These are phyloP conservation scores for Diaporthe vaccinii DNA, from an alignment of 2,329 filamentous ascomycete species.

Conservation along the genomic window DNA sequence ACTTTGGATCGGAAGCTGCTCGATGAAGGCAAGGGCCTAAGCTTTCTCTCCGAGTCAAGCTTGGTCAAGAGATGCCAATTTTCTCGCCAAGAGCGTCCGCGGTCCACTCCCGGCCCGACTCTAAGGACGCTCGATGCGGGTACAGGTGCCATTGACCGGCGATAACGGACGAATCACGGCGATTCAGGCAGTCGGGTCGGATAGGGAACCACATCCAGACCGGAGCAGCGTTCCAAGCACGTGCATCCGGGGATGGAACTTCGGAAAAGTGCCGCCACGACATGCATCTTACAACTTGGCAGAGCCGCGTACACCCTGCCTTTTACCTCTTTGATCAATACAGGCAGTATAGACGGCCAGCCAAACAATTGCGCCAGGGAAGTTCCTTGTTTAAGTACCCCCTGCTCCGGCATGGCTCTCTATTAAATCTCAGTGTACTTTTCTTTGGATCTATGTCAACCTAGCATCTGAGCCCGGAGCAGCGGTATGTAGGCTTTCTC, in stretches of 20 bases:
- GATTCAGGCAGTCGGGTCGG: neutral
- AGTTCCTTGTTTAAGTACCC: neutral
- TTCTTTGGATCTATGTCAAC: neutral
- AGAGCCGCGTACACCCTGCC: neutral
- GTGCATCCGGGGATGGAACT: neutral
- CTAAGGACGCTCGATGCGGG: neutral
- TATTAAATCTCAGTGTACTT: neutral
- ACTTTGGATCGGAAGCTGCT: neutral
- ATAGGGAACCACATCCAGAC: neutral
- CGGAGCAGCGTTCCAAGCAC: conserved; percentile 8
- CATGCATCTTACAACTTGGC: neutral
- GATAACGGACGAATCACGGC: conserved; percentile 18
- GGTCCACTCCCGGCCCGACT: conserved; percentile 25
- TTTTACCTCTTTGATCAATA: neutral
- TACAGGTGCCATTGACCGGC: neutral
- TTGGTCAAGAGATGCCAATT: conserved; percentile 31
- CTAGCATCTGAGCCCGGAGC: neutral
- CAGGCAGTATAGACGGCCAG: neutral
- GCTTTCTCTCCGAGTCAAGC: conserved; percentile 10
- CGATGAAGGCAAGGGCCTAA: neutral
- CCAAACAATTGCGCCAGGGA: neutral
- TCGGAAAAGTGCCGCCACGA: conserved; percentile 13
- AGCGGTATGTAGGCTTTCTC: neutral
- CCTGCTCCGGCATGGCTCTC: neutral
- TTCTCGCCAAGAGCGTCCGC: conserved; percentile 15